Base-by-base conservation (phyloP, 2,329 filamentous ascomycete species). In the Paramyrothecium roridum region DNA sequence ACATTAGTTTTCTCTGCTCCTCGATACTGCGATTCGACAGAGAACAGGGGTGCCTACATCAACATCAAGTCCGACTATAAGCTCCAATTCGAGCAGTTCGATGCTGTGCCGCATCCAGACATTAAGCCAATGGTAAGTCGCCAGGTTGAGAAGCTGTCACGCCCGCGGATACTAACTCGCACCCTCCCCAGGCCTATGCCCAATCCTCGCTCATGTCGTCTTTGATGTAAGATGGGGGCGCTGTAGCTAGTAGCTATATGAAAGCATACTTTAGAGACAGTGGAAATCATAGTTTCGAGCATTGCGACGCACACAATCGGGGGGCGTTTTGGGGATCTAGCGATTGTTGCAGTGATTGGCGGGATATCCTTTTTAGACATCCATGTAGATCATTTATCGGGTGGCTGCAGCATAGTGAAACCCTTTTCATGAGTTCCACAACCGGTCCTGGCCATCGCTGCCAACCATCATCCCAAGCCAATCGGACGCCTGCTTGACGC, bases 11-110 rank as follows among this genome's bases (percentile, higher is more conserved):
- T 99, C 80, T 98, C 93, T 45, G 95, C 95, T 23, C 95, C 95
- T 43, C 96, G 87, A 73, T 99, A 99, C 73, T 99, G 95, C 75
- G 95, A 99, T 71, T 91, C 91, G 65, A 98, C 95, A 1, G 93
- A 96, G 77, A 99, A 99, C 77, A 95, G 93, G 78, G 95, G 95
- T 61, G 95, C 95, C 19, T 99, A 96, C 74, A 99, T 99, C 83
- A 98, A 99, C 75, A 89, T 99, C 61, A 90, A 90, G 33, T 84
- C 90, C 17, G 90, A 96, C 59, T 91, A 96, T 71, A 96, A 97
- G 80, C 87, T 98, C 65, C 79, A 91, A 40, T 99, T 90, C 76
- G 84, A 95, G 71, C 88, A 96, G 70, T 99, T 99, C 64, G 93
- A 98, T 65, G 95, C 95, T 8, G 95, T 99, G 53, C 93, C 93